Conservation (phyloP, 2,329 filamentous ascomycete species). For the Geosmithia morbida region DNA sequence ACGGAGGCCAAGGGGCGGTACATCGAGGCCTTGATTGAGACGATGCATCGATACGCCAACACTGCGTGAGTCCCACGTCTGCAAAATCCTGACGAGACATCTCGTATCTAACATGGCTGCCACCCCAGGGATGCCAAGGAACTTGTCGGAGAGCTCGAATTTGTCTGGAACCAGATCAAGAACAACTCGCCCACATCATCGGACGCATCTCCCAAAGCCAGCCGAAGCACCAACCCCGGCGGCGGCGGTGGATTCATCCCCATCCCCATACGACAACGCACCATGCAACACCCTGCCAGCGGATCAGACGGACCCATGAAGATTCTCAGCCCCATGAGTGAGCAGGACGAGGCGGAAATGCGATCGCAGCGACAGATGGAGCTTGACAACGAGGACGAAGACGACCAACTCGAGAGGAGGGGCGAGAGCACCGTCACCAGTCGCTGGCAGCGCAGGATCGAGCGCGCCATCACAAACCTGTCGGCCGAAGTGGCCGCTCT, state of each 20-base stretch:
- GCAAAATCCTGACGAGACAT: no score
- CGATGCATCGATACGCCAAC: slow-evolving; percentile 91
- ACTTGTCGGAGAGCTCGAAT: slow-evolving; percentile 88
- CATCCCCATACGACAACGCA: slow-evolving; percentile 12
- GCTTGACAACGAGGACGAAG: slow-evolving; percentile 28
- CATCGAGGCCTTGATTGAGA: slow-evolving; percentile 86
- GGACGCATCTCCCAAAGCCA: slow-evolving; percentile 37
- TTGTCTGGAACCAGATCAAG: slow-evolving; percentile 97
- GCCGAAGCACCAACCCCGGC: slow-evolving; percentile 5
- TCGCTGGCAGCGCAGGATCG: slow-evolving; percentile 70
- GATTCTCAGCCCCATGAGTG: slow-evolving; percentile 73
- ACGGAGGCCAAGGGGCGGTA: slow-evolving; percentile 93
- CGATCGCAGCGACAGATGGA: slow-evolving; percentile 33
- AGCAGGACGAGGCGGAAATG: slow-evolving; percentile 56
- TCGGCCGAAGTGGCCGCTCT: slow-evolving; percentile 86
- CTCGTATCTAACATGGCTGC: background rate
- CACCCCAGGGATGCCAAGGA: slow-evolving; percentile 58
- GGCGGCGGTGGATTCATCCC: slow-evolving; percentile 1
- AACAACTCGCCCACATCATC: slow-evolving; percentile 59
- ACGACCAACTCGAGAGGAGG: slow-evolving; percentile 14
- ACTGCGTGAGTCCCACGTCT: slow-evolving; percentile 44
- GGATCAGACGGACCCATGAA: slow-evolving; percentile 45
- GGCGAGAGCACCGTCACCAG: slow-evolving; percentile 21
- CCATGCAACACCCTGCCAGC: slow-evolving; percentile 30
- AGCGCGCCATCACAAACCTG: slow-evolving; percentile 74